phyloP scores from a whole-genome alignment of 1,284 basidiomycete species.

The Pterula multifida region DNA sequence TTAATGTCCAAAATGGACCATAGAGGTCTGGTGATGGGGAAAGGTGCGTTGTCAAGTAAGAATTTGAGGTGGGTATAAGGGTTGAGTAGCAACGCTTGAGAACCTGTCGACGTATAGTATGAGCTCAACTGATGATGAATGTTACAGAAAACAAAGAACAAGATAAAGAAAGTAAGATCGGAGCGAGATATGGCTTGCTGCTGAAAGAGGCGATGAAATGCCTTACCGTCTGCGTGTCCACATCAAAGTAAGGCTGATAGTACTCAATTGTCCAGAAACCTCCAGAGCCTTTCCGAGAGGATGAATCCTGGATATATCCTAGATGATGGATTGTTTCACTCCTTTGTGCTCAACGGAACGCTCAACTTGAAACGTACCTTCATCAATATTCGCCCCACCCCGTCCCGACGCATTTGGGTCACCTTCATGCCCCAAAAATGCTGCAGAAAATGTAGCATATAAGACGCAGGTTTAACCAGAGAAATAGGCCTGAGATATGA shows the following conservation, averaged over 20 bases:
- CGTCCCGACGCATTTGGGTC: constrained; percentile 9
- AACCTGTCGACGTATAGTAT: constrained; percentile 28
- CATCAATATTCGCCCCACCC: constrained; percentile 35
- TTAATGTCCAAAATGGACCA: constrained; percentile 93
- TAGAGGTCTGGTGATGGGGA: constrained; percentile 61
- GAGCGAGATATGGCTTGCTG: too few species aligned
- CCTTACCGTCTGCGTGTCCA: constrained; percentile 61
- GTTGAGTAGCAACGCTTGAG: constrained; percentile 63
- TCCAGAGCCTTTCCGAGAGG: constrained; percentile 26
- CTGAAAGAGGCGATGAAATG: neutral
- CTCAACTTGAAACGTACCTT: constrained; percentile 39
- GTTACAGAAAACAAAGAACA: too few species aligned
- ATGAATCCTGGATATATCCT: constrained; percentile 44
- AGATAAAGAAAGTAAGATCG: too few species aligned
- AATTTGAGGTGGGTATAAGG: constrained; percentile 45
- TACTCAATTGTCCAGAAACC: constrained; percentile 71
- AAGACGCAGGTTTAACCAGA: too few species aligned
- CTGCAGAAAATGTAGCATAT: constrained; percentile 20
- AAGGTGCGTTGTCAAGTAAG: constrained; percentile 49
- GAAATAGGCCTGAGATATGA: too few species aligned
- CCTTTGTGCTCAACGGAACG: too few species aligned
- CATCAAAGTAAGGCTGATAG: constrained; percentile 72
- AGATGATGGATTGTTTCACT: too few species aligned
- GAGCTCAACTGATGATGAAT: too few species aligned
- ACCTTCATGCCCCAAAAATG: constrained; percentile 36